Conservation (phyloP, 176 grass and related monocot genomes). For the Puccinellia tenuiflora region DNA sequence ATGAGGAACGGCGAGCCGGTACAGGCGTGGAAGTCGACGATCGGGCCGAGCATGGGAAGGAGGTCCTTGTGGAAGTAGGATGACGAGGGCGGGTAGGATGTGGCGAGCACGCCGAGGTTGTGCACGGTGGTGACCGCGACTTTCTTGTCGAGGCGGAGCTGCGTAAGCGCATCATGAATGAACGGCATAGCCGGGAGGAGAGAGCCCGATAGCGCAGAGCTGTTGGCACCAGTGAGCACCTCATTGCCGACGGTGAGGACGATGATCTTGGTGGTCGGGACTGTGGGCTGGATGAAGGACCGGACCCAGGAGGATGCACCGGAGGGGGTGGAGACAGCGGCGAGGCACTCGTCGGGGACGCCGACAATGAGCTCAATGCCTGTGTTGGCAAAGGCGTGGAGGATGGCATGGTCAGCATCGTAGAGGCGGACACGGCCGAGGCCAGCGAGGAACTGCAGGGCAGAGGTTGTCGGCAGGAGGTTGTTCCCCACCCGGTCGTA, state of each 20-base stretch:
- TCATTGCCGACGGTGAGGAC: constrained; percentile 68
- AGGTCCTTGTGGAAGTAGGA: constrained; percentile 52
- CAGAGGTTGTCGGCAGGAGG: constrained; percentile 36
- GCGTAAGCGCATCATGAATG: constrained; percentile 50
- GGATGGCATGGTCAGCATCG: constrained; percentile 44
- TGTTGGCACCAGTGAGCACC: constrained; percentile 58
- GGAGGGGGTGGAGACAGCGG: constrained; percentile 24
- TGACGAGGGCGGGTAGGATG: constrained; percentile 63
- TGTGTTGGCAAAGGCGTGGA: constrained; percentile 72
- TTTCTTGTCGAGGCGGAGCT: constrained; percentile 36
- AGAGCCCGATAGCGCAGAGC: constrained; percentile 9
- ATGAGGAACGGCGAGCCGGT: constrained; percentile 59
- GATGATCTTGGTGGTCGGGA: constrained; percentile 61
- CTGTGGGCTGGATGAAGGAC: constrained; percentile 36
- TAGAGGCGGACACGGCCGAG: constrained; percentile 64
- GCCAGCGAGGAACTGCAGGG: constrained; percentile 29
- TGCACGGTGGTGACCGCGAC: constrained; percentile 58
- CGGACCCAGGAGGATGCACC: constrained; percentile 49
- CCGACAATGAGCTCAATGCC: constrained; percentile 64
- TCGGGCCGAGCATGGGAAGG: constrained; percentile 48
- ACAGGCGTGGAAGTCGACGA: constrained; percentile 59
- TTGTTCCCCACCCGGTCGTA: constrained; percentile 73
- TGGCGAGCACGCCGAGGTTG: constrained; percentile 61
- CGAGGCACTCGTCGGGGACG: constrained; percentile 51
- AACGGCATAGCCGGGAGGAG: constrained; percentile 77